A percentile compares a stretch with the other conserved stretches of the same genome.
phyloP scores from a whole-genome alignment of 805 yeast genomes.

The Lipomyces spencermartinsiae region DNA sequence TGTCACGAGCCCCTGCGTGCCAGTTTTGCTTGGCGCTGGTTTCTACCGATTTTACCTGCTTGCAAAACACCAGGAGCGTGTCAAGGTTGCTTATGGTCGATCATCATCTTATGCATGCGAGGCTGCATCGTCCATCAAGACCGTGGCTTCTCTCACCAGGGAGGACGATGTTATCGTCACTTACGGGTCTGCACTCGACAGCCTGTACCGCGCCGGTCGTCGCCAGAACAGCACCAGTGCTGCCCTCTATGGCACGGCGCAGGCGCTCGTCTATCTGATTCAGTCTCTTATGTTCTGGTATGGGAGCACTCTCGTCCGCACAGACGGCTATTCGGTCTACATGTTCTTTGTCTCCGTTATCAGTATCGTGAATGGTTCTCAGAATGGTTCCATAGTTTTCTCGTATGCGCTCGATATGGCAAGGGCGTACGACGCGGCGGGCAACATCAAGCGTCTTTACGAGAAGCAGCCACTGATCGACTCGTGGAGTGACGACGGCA shows the following conservation, averaged over 20 bases:
- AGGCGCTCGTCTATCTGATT: constrained; percentile 51
- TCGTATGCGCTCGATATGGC: constrained; percentile 54
- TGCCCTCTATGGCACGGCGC: constrained; percentile 47
- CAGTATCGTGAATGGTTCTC: constrained; percentile 51
- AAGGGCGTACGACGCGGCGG: constrained; percentile 50
- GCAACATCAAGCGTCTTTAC: constrained; percentile 45
- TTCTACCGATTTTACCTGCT: constrained; percentile 48
- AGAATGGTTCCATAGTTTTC: constrained; percentile 50
- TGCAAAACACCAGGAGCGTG: constrained; percentile 45
- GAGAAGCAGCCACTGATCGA: constrained; percentile 48
- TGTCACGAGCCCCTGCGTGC: constrained; percentile 49
- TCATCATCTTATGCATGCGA: constrained; percentile 52
- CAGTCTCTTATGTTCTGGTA: constrained; percentile 54
- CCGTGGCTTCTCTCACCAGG: constrained; percentile 52
- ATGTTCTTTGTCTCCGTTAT: constrained; percentile 51
- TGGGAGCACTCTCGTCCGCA: constrained; percentile 48
- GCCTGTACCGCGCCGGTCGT: constrained; percentile 46
- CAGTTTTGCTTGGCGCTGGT: constrained; percentile 50
- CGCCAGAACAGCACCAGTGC: constrained; percentile 42
- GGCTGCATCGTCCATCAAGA: constrained; percentile 50
- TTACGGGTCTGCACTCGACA: constrained; percentile 40
- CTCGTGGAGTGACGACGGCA: constrained; percentile 44
- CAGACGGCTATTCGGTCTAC: constrained; percentile 43
- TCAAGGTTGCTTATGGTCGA: constrained; percentile 47
- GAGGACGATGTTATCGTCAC: constrained; percentile 49